Conservation (phyloP, 148 eudicot species). For the Rhododendron ovatum region DNA sequence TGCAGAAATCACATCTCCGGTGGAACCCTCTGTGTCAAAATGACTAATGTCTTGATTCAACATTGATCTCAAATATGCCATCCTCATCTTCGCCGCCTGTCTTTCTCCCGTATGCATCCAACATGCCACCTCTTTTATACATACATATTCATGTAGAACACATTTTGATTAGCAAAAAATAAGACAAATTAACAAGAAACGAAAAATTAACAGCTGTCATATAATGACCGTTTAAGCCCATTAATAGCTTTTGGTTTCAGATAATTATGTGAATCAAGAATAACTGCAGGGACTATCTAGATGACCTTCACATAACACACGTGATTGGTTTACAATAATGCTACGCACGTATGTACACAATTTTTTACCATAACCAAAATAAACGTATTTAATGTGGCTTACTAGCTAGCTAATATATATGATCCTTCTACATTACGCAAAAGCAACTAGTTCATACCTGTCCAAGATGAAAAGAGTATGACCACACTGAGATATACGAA, state of each 20-base stretch:
- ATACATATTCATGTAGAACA: neutral
- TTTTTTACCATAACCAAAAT: too few species aligned
- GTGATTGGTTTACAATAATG: neutral
- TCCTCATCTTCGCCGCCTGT: conserved; percentile 95
- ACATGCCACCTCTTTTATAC: conserved; percentile 66
- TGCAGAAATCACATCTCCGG: conserved; percentile 88
- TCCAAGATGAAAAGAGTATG: conserved; percentile 88
- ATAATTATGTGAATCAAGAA: neutral
- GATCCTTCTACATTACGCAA: neutral
- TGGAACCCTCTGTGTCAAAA: conserved; percentile 82
- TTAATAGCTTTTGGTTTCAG: neutral
- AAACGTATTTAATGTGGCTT: too few species aligned
- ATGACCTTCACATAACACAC: neutral
- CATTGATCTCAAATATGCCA: conserved; percentile 82
- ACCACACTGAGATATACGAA: conserved; percentile 90
- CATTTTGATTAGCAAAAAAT: neutral
- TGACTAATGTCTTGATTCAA: conserved; percentile 86
- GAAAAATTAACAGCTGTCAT: neutral
- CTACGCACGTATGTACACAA: too few species aligned
- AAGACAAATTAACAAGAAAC: neutral
- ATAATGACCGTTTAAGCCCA: neutral
- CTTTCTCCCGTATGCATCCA: conserved; percentile 98
- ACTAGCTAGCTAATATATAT: too few species aligned
- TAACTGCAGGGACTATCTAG: neutral
- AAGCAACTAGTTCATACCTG: conserved; percentile 40